Conservation (phyloP, 179 eudicot genomes). For the Silene vulgaris region DNA sequence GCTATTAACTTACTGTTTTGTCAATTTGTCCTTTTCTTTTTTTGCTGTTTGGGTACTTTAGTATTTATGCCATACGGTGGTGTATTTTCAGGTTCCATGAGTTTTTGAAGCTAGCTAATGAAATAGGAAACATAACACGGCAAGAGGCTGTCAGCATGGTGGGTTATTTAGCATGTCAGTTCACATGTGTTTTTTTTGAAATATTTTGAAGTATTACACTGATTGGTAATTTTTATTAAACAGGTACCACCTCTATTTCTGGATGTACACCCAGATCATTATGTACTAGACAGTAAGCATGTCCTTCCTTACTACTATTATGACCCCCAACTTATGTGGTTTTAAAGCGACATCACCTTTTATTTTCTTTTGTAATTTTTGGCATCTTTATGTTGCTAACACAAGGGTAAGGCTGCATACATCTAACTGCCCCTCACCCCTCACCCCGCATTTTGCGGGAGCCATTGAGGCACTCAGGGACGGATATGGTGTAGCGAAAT, state of each 20-base stretch:
- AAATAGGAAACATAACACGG: constrained; percentile 93
- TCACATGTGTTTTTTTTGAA: background rate
- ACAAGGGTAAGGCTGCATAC: no score
- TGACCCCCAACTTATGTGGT: constrained; percentile 1
- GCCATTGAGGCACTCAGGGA: no score
- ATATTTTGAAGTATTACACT: background rate
- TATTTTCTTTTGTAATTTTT: background rate
- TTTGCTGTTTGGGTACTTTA: background rate
- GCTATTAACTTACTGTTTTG: background rate
- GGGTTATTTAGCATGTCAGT: constrained; percentile 27
- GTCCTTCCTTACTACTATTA: background rate
- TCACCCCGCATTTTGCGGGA: no score
- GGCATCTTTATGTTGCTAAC: no score
- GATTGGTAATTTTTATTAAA: constrained; percentile 5
- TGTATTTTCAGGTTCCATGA: constrained; percentile 74
- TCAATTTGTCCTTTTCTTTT: background rate
- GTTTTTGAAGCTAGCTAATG: constrained; percentile 90
- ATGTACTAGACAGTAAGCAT: constrained; percentile 91
- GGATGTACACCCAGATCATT: constrained; percentile 83
- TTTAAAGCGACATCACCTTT: background rate
- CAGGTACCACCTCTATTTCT: constrained; percentile 95
- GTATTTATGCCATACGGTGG: background rate
- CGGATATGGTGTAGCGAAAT: no score
- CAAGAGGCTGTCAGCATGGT: constrained; percentile 99
- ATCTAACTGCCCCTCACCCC: no score